Evolutionary conservation across 139 green algal genomes (phyloP).

Genomic region (Yamagishiella unicocca): DNA sequence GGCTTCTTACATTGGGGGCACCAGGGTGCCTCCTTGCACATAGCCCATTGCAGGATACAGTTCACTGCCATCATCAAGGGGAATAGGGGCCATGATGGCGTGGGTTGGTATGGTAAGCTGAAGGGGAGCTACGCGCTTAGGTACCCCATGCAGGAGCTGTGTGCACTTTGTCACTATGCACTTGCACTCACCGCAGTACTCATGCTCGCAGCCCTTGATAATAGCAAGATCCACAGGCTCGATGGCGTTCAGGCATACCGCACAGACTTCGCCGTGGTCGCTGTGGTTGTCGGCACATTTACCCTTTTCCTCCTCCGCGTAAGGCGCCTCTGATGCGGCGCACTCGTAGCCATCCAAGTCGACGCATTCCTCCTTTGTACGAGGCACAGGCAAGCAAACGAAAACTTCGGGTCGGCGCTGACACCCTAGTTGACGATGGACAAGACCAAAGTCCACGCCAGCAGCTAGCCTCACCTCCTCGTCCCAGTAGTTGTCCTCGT

Average conservation of each 20-base stretch:
- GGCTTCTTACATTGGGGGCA: conserved; percentile 88
- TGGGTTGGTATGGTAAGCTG: neutral
- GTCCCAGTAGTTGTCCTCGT: conserved; percentile 28
- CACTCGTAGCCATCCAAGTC: neutral
- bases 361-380: conserved; percentile 7
- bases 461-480: conserved; percentile 14
- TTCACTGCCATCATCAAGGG: too few relatives aligned
- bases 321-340: too few relatives aligned
- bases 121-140: too few relatives aligned
- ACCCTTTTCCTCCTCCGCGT: neutral
- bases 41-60: conserved; percentile 88
- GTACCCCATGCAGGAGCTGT: neutral
- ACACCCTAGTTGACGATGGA: neutral
- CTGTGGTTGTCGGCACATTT: neutral
- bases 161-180: neutral
- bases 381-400: neutral
- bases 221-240: conserved; percentile 70
- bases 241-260: conserved; percentile 84
- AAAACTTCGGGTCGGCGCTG: neutral
- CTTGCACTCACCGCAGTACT: conserved; percentile 79
- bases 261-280: conserved; percentile 70
- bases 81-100: too few relatives aligned
- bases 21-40: conserved; percentile 67
- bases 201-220: conserved; percentile 82
- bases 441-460: neutral